A percentile compares a stretch with the other conserved stretches of the same genome.
Evolutionary conservation across 202 grass and related monocot genomes (phyloP).

Genomic region (Digitaria exilis): DNA sequence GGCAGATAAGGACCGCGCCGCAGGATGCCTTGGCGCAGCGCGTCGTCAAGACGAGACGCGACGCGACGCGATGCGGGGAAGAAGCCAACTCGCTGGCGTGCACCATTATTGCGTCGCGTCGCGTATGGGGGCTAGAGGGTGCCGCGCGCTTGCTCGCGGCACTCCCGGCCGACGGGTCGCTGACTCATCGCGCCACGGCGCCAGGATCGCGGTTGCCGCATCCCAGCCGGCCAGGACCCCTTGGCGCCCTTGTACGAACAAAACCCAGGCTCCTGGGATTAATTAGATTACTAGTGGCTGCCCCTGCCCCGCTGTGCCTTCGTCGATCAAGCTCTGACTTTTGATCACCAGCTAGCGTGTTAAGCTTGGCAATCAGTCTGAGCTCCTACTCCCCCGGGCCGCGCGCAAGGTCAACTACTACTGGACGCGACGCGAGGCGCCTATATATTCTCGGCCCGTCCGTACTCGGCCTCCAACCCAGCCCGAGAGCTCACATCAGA

Average conservation of each 20-base stretch:
- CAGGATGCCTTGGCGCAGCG: too few relatives aligned
- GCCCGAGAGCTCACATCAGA: neutral
- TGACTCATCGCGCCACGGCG: too few relatives aligned
- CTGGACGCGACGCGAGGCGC: too few relatives aligned
- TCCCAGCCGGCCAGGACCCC: constrained; percentile 26
- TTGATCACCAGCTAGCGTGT: neutral
- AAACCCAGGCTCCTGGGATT: neutral
- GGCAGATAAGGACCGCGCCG: too few relatives aligned
- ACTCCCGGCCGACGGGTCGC: too few relatives aligned
- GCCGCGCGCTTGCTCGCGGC: too few relatives aligned
- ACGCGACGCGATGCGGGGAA: too few relatives aligned
- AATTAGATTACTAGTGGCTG: too few relatives aligned
- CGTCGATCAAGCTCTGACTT: constrained; percentile 34
- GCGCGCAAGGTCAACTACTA: constrained; percentile 2
- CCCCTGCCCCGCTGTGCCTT: neutral
- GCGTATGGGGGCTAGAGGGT: too few relatives aligned
- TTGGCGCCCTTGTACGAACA: constrained; percentile 39
- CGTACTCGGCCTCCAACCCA: neutral
- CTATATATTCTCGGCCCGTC: constrained; percentile 5
- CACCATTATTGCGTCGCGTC: too few relatives aligned
- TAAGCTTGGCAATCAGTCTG: neutral
- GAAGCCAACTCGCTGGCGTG: too few relatives aligned
- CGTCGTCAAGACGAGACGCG: too few relatives aligned
- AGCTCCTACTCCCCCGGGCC: neutral
- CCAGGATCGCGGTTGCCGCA: constrained; percentile 17